Conservation (phyloP, 768 basidiomycete genomes). For the Boletus rex-veris region DNA sequence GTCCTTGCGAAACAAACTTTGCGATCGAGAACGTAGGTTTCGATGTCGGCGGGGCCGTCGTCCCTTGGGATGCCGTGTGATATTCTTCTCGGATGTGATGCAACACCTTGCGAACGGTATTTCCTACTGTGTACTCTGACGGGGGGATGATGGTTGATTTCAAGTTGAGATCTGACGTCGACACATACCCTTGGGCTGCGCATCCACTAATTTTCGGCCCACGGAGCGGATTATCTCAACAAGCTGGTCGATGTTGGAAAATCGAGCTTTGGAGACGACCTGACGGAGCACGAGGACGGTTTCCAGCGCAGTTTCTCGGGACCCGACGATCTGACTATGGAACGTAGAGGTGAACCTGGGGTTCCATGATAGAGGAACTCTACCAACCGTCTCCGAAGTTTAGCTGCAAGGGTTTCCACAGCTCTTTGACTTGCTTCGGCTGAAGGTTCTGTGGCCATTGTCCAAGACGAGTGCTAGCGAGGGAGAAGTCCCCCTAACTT, state of each 20-base stretch:
- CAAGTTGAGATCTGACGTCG: slow-evolving; percentile 2
- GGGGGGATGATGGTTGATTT: background rate
- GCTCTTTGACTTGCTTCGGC: slow-evolving; percentile 47
- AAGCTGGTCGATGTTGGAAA: slow-evolving; percentile 83
- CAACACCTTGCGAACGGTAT: slow-evolving; percentile 88
- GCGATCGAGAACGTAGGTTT: slow-evolving; percentile 64
- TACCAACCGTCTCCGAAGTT: slow-evolving; percentile 68
- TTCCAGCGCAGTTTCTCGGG: slow-evolving; percentile 83
- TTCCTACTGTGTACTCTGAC: slow-evolving; percentile 90
- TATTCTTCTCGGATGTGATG: slow-evolving; percentile 96
- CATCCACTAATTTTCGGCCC: slow-evolving; percentile 78
- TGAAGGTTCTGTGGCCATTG: slow-evolving; percentile 43
- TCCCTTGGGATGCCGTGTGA: slow-evolving; percentile 65
- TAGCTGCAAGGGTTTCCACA: slow-evolving; percentile 68
- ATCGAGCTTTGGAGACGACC: slow-evolving; percentile 82
- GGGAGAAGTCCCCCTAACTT: slow-evolving; percentile 1
- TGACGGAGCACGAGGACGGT: slow-evolving; percentile 86
- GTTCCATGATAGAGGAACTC: slow-evolving; percentile 35
- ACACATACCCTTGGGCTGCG: slow-evolving; percentile 86
- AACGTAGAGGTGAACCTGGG: background rate
- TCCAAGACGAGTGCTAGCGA: background rate
- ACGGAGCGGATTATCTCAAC: slow-evolving; percentile 74
- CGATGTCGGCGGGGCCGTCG: slow-evolving; percentile 35
- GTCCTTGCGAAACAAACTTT: slow-evolving; percentile 79
- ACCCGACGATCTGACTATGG: slow-evolving; percentile 85